These are phyloP conservation scores for Calonectria pseudoreteaudii DNA, from an alignment of 2,329 filamentous ascomycete genomes.

Conservation along the genomic window DNA sequence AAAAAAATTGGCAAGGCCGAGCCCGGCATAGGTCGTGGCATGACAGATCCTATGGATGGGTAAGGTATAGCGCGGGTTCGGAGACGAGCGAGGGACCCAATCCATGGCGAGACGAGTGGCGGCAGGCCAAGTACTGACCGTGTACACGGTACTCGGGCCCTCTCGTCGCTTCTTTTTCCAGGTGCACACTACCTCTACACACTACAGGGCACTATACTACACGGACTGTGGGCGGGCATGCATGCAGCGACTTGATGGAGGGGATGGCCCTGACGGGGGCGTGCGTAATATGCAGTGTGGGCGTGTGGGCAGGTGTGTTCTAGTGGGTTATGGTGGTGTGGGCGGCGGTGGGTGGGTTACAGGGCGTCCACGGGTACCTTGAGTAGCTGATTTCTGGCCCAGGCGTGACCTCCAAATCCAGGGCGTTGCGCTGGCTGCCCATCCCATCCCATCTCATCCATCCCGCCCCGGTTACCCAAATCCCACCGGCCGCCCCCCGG, in stretches of 20 bases:
- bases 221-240: slow-evolving; percentile 14
- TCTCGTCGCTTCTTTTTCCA: slow-evolving; percentile 5
- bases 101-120: neutral
- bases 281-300: slow-evolving; percentile 7
- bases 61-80: slow-evolving; percentile 33
- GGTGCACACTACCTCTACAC: slow-evolving; percentile 11
- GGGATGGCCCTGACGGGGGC: slow-evolving; percentile 19
- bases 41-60: slow-evolving; percentile 36
- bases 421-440: slow-evolving; percentile 10
- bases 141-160: slow-evolving; percentile 15
- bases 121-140: neutral
- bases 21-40: slow-evolving; percentile 35
- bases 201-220: slow-evolving; percentile 13
- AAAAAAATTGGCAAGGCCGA: slow-evolving; percentile 32
- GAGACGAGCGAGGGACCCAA: slow-evolving; percentile 6
- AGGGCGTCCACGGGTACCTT: slow-evolving; percentile 28
- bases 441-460: neutral
- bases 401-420: slow-evolving; percentile 22
- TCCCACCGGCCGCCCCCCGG: slow-evolving; percentile 13
- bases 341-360: slow-evolving; percentile 23
- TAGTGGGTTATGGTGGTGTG: slow-evolving; percentile 21
- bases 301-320: slow-evolving; percentile 22
- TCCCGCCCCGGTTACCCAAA: slow-evolving; percentile 2
- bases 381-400: slow-evolving; percentile 19
- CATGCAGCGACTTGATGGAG: slow-evolving; percentile 22